phyloP scores from a whole-genome alignment of 2,329 filamentous ascomycete species.

The Colletotrichum tabaci region DNA sequence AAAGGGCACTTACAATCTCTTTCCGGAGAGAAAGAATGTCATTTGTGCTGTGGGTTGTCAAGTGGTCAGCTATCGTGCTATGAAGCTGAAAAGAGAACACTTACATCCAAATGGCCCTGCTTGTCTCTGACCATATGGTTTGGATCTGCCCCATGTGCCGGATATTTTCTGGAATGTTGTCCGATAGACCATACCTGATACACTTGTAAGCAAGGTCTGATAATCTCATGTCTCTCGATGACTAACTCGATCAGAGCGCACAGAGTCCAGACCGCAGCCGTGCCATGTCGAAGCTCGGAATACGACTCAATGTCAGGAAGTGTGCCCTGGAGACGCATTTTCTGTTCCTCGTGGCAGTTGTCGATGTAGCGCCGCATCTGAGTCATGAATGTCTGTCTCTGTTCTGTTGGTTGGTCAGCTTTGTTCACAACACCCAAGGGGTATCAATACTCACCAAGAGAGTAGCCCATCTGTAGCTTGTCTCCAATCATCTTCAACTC shows the following conservation, averaged over 20 bases:
- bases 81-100: background rate
- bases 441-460: slow-evolving; percentile 1
- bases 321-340: slow-evolving; percentile 44
- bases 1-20: slow-evolving; percentile 45
- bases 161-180: slow-evolving; percentile 31
- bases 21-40: slow-evolving; percentile 53
- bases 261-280: slow-evolving; percentile 47
- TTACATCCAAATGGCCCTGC: slow-evolving; percentile 45
- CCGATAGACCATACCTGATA: slow-evolving; percentile 19
- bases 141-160: slow-evolving; percentile 24
- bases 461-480: slow-evolving; percentile 29
- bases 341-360: slow-evolving; percentile 49
- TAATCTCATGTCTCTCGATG: background rate
- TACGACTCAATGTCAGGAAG: slow-evolving; percentile 49
- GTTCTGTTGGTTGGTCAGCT: slow-evolving; percentile 16
- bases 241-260: slow-evolving; percentile 48
- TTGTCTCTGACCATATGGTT: slow-evolving; percentile 47
- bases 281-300: slow-evolving; percentile 49
- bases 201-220: background rate
- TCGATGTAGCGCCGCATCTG: slow-evolving; percentile 46
- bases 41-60: slow-evolving; percentile 43
- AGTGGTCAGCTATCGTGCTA: background rate
- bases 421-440: background rate
- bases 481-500: slow-evolving; percentile 47
- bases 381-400: slow-evolving; percentile 33